Evolutionary conservation across 2,329 filamentous ascomycete species (phyloP).

Genomic region (Helotiales sp.): DNA sequence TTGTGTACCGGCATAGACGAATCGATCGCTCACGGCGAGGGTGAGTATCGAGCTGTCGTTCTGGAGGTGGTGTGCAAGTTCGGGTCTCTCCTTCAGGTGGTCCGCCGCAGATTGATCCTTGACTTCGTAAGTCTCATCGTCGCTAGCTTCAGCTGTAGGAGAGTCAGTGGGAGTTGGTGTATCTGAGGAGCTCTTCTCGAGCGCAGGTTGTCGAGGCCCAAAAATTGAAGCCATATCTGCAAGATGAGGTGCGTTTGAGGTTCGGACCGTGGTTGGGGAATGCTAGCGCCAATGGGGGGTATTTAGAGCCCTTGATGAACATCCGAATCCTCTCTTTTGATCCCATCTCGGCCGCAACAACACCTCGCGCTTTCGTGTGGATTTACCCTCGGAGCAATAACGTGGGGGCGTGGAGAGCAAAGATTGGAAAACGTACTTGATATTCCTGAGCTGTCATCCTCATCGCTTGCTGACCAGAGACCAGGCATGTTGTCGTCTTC

Average conservation of each 20-base stretch:
- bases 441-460: constrained; percentile 7
- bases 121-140: constrained; percentile 25
- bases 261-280: neutral
- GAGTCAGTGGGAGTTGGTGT: constrained; percentile 16
- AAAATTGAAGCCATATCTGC: constrained; percentile 29
- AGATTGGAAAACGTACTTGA: constrained; percentile 7
- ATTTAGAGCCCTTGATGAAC: neutral
- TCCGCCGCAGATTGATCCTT: constrained; percentile 15
- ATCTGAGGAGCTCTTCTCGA: constrained; percentile 6
- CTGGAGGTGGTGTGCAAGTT: constrained; percentile 71
- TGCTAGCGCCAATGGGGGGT: neutral
- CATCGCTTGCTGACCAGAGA: constrained; percentile 7
- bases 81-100: constrained; percentile 45
- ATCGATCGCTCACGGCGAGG: constrained; percentile 75
- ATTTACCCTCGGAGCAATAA: too few species aligned
- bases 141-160: constrained; percentile 23
- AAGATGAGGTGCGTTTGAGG: neutral
- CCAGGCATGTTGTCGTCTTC: neutral
- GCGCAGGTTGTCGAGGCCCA: constrained; percentile 17
- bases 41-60: constrained; percentile 80
- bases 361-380: too few species aligned
- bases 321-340: neutral
- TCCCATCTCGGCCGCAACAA: neutral
- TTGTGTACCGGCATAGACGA: constrained; percentile 90
- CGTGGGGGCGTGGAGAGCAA: neutral